Conservation (phyloP, 768 basidiomycete species). For the Termitomyces sp. region DNA sequence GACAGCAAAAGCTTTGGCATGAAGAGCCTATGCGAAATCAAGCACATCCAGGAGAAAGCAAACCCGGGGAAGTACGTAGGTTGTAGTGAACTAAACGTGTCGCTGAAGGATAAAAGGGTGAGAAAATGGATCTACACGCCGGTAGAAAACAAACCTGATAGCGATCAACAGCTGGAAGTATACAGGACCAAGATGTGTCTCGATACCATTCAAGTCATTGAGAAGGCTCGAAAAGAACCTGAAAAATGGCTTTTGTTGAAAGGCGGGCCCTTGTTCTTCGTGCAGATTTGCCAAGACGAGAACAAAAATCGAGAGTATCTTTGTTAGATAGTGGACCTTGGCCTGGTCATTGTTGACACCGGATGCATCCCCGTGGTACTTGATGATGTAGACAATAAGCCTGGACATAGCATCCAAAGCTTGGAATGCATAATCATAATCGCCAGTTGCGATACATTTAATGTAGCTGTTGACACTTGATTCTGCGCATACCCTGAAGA, state of each 20-base stretch:
- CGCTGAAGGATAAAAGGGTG: constrained; percentile 44
- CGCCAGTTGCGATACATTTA: constrained; percentile 68
- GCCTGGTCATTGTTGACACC: constrained; percentile 92
- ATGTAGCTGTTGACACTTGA: constrained; percentile 88
- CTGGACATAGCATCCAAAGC: constrained; percentile 94
- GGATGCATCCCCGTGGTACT: constrained; percentile 96
- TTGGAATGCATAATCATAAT: constrained; percentile 79
- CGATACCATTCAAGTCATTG: constrained; percentile 86
- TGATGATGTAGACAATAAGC: constrained; percentile 96
- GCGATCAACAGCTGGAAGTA: constrained; percentile 88
- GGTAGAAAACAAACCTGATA: constrained; percentile 59
- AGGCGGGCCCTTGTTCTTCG: constrained; percentile 86
- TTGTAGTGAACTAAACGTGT: constrained; percentile 93
- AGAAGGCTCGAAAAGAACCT: constrained; percentile 96
- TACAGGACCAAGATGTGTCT: constrained; percentile 78
- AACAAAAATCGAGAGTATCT: constrained; percentile 96
- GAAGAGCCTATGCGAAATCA: constrained; percentile 94
- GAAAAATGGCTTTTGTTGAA: constrained; percentile 98
- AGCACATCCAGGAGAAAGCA: constrained; percentile 96
- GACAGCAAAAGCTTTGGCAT: constrained; percentile 92
- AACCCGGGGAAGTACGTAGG: constrained; percentile 97
- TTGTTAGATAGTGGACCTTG: constrained; percentile 94
- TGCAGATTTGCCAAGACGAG: constrained; percentile 93
- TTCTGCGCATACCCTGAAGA: constrained; percentile 97
- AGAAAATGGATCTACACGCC: not conserved